A percentile compares a stretch with the other conserved stretches of the same genome.
phyloP scores from a whole-genome alignment of 1,284 basidiomycete genomes.

The Malassezia caprae region DNA sequence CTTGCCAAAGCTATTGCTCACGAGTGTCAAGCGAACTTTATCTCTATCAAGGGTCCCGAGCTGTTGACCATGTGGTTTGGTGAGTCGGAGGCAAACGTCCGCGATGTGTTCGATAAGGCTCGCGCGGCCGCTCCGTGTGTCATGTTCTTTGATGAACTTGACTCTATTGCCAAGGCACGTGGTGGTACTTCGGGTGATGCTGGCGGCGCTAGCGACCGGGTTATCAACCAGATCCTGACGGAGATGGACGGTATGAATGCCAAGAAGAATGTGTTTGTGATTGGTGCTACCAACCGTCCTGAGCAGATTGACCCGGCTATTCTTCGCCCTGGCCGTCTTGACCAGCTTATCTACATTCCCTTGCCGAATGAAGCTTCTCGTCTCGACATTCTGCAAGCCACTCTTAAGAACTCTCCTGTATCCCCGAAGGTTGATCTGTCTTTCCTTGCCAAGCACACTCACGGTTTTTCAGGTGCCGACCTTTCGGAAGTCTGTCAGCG shows the following conservation, averaged over 20 bases:
- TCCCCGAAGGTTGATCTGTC: slow-evolving; percentile 71
- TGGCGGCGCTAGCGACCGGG: slow-evolving; percentile 92
- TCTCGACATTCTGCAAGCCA: slow-evolving; percentile 78
- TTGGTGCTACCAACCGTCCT: slow-evolving; percentile 96
- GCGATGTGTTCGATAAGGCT: slow-evolving; percentile 98
- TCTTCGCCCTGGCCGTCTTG: slow-evolving; percentile 94
- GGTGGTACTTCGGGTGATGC: slow-evolving; percentile 71
- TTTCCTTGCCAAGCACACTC: slow-evolving; percentile 85
- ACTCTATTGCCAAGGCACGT: slow-evolving; percentile 94
- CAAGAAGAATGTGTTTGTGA: slow-evolving; percentile 99
- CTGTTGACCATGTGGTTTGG: slow-evolving; percentile 98
- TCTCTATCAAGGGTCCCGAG: slow-evolving; percentile 91
- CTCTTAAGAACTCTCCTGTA: slow-evolving; percentile 84
- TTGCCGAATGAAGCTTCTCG: slow-evolving; percentile 84
- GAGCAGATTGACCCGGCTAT: slow-evolving; percentile 96
- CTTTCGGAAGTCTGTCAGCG: slow-evolving; percentile 97
- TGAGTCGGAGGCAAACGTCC: slow-evolving; percentile 98
- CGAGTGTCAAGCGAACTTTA: slow-evolving; percentile 98
- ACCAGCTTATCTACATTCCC: slow-evolving; percentile 54
- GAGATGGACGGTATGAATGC: slow-evolving; percentile 99
- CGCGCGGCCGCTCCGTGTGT: slow-evolving; percentile 96
- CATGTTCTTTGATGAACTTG: slow-evolving; percentile 99
- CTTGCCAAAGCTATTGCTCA: slow-evolving; percentile 96
- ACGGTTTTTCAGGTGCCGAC: slow-evolving; percentile 99
- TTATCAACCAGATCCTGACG: slow-evolving; percentile 85